phyloP scores from a whole-genome alignment of 1,284 basidiomycete genomes.

The Phellopilus nigrolimitatus region DNA sequence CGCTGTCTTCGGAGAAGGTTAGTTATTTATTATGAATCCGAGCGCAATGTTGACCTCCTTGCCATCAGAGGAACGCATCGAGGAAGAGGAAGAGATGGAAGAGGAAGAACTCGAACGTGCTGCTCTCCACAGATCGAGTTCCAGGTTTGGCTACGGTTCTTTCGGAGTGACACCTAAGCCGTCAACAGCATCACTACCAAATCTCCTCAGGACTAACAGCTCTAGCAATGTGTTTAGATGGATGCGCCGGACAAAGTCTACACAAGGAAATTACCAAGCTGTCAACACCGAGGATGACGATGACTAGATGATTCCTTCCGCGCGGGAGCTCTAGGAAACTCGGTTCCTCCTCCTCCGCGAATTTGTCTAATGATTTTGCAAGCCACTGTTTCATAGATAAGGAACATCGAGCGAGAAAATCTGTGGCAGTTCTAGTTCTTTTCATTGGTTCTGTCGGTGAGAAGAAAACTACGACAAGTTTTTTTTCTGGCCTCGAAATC shows the following conservation, averaged over 20 bases:
- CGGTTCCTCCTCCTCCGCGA: too few species aligned
- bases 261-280: background rate
- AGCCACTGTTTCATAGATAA: too few species aligned
- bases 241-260: constrained; percentile 5
- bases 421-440: too few species aligned
- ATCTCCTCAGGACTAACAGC: background rate
- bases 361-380: too few species aligned
- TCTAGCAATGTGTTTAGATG: background rate
- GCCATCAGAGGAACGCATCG: constrained; percentile 54
- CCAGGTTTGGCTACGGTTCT: constrained; percentile 10
- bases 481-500: background rate
- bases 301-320: too few species aligned
- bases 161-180: background rate
- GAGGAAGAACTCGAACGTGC: constrained; percentile 24
- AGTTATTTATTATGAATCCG: constrained; percentile 8
- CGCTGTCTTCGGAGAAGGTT: constrained; percentile 77
- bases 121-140: constrained; percentile 3
- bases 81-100: constrained; percentile 44
- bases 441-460: background rate
- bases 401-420: too few species aligned
- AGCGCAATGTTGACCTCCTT: constrained; percentile 23
- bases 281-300: background rate
- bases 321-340: too few species aligned
- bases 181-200: background rate
- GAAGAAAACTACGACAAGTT: background rate